Evolutionary conservation across 352 stramenopile genomes (phyloP).

Genomic region (Phytopythium vexans): DNA sequence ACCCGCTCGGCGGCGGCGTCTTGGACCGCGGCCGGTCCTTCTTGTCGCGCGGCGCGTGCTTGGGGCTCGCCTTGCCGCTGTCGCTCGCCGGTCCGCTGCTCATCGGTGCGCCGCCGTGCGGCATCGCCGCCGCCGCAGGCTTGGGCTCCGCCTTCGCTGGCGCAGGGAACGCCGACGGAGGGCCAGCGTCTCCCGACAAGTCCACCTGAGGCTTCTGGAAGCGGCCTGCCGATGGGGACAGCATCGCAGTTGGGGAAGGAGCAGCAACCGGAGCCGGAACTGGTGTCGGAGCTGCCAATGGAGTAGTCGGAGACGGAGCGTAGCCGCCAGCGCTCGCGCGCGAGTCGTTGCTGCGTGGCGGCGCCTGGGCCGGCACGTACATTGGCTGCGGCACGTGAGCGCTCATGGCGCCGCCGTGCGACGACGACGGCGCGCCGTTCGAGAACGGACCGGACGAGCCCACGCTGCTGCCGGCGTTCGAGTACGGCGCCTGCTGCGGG

Average conservation of each 20-base stretch:
- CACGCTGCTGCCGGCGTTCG: conserved; percentile 2
- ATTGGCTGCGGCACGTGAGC: conserved; percentile 3
- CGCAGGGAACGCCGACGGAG: conserved; percentile 12
- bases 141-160: conserved; percentile 16
- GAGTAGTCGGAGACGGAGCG: not conserved
- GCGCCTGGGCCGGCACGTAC: conserved; percentile 15
- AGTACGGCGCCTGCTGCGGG: not conserved
- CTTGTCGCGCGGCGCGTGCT: conserved; percentile 50
- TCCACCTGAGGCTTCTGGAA: conserved; percentile 39
- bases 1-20: conserved; percentile 73
- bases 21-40: conserved; percentile 59
- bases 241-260: not conserved
- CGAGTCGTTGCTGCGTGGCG: conserved; percentile 31
- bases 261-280: too few relatives aligned
- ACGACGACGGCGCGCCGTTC: conserved; percentile 14
- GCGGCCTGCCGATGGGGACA: not conserved
- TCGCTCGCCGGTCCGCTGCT: conserved; percentile 59
- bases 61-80: conserved; percentile 68
- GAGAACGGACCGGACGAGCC: conserved; percentile 11
- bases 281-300: not conserved
- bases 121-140: conserved; percentile 14
- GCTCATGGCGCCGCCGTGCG: conserved; percentile 8
- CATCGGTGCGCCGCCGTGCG: conserved; percentile 8
- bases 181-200: conserved; percentile 38
- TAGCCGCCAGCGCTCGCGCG: conserved; percentile 13